A percentile compares a stretch with the other conserved stretches of the same genome.
Evolutionary conservation across 2,329 filamentous ascomycete species (phyloP).

Genomic region (Plenodomus tracheiphilus): DNA sequence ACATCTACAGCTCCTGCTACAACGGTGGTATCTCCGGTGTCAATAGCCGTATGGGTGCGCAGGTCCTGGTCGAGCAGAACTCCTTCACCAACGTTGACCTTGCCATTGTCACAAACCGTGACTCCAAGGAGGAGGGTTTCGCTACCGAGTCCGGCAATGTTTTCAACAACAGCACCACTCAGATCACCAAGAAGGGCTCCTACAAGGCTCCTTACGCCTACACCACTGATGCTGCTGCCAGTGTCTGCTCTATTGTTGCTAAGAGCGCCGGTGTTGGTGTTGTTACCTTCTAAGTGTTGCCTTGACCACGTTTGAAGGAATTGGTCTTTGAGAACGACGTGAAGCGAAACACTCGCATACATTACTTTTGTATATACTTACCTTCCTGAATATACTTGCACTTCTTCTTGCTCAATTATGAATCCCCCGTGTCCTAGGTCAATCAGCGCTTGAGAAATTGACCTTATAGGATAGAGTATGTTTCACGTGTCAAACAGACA

Average conservation of each 20-base stretch:
- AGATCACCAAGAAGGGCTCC: constrained; percentile 56
- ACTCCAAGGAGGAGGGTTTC: constrained; percentile 58
- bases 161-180: constrained; percentile 44
- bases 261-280: constrained; percentile 38
- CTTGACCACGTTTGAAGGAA: background rate
- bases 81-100: constrained; percentile 62
- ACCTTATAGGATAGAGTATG: no score
- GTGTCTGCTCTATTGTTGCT: constrained; percentile 29
- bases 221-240: constrained; percentile 35
- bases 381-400: constrained; percentile 17
- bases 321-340: background rate
- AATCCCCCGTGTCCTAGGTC: no score
- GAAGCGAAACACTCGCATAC: constrained; percentile 2
- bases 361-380: constrained; percentile 22
- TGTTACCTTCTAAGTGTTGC: constrained; percentile 28
- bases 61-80: constrained; percentile 50
- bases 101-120: constrained; percentile 60
- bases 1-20: constrained; percentile 60
- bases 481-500: no score
- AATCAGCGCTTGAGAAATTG: no score
- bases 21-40: constrained; percentile 43
- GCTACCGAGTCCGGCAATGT: constrained; percentile 53
- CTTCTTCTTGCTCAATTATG: constrained; percentile 1
- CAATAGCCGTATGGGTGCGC: constrained; percentile 49
- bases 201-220: constrained; percentile 59